These are phyloP conservation scores for Aureobasidium sp. DNA, from an alignment of 2,329 filamentous ascomycete genomes.

Conservation along the genomic window DNA sequence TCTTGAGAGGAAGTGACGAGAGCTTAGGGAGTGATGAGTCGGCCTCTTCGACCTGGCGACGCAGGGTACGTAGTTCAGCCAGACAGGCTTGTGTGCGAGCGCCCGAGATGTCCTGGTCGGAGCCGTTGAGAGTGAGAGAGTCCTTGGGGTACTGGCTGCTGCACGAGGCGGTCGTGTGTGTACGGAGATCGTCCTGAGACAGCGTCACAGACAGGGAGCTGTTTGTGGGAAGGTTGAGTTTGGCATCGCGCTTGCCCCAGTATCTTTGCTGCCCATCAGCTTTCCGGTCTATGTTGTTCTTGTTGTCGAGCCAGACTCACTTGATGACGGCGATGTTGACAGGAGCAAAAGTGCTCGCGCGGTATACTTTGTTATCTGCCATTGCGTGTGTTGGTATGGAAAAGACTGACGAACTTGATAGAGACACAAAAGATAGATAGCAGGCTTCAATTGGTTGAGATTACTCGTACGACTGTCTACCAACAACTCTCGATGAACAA, in stretches of 20 bases:
- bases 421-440: too few relatives aligned
- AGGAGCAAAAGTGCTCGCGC: slow-evolving; percentile 94
- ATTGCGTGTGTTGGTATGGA: slow-evolving; percentile 29
- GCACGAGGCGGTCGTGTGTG: slow-evolving; percentile 95
- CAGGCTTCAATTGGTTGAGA: slow-evolving; percentile 8
- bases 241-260: slow-evolving; percentile 97
- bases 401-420: not conserved
- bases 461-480: slow-evolving; percentile 16
- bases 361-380: slow-evolving; percentile 69
- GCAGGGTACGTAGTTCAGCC: slow-evolving; percentile 81
- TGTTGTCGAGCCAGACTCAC: slow-evolving; percentile 49
- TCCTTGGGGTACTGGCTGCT: slow-evolving; percentile 75
- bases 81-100: slow-evolving; percentile 97
- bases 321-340: slow-evolving; percentile 99
- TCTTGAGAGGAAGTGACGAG: slow-evolving; percentile 77
- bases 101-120: slow-evolving; percentile 84
- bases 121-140: slow-evolving; percentile 85
- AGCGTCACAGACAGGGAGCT: slow-evolving; percentile 98
- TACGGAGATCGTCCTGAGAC: slow-evolving; percentile 92
- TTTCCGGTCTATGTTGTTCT: not conserved
- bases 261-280: slow-evolving; percentile 56
- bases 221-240: slow-evolving; percentile 97
- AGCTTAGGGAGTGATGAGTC: slow-evolving; percentile 85
- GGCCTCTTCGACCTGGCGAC: slow-evolving; percentile 76
- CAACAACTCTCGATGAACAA: not conserved